A percentile compares a stretch with the other conserved stretches of the same genome.
Evolutionary conservation across 176 grass and related monocot genomes (phyloP).

Genomic region (Aechmea fasciata): DNA sequence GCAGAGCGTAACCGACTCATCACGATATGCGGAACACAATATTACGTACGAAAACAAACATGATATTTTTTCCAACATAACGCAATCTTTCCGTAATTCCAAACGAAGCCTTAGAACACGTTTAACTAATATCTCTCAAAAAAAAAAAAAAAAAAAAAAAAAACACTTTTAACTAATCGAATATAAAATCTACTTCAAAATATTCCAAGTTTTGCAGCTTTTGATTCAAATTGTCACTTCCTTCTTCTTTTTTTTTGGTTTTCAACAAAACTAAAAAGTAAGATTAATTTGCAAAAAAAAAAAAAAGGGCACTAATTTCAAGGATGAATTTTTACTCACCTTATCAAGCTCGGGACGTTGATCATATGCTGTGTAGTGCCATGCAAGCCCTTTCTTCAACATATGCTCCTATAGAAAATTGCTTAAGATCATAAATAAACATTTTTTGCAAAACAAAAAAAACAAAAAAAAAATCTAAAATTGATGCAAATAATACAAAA

Average conservation of each 20-base stretch:
- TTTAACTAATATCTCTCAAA: too few species aligned
- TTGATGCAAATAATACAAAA: too few species aligned
- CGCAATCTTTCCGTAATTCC: too few species aligned
- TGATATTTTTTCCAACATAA: too few species aligned
- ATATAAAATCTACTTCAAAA: not conserved
- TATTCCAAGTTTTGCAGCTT: not conserved
- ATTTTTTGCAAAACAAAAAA: slow-evolving; percentile 5
- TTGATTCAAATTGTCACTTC: not conserved
- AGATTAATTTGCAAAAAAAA: not conserved
- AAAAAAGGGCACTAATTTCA: not conserved
- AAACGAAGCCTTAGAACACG: too few species aligned
- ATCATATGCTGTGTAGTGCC: slow-evolving; percentile 75
- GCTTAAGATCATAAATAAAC: not conserved
- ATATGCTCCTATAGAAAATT: slow-evolving; percentile 43
- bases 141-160: too few species aligned
- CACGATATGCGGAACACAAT: too few species aligned
- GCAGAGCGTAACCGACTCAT: too few species aligned
- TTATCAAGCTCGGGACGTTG: slow-evolving; percentile 32
- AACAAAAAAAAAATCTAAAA: not conserved
- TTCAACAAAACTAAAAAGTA: slow-evolving; percentile 2
- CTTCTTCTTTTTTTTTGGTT: too few species aligned
- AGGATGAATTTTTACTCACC: slow-evolving; percentile 30
- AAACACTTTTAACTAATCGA: too few species aligned
- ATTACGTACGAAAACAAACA: too few species aligned
- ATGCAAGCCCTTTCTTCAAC: slow-evolving; percentile 77